phyloP scores from a whole-genome alignment of 2,329 filamentous ascomycete genomes.

The Thermomyces lanuginosus region DNA sequence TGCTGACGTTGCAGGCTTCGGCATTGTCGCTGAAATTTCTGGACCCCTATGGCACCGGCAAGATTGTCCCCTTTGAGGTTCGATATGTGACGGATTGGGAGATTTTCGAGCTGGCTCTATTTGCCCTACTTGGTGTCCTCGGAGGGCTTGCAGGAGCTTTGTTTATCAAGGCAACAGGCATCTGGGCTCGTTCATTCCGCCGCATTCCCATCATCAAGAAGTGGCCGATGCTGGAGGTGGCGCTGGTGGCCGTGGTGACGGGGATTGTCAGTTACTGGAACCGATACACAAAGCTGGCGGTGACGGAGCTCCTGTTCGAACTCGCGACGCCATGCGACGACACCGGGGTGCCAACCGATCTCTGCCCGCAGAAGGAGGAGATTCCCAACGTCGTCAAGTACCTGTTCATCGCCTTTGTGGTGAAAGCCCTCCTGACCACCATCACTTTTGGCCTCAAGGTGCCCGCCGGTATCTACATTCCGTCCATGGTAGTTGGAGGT shows the following conservation, averaged over 20 bases:
- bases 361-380: slow-evolving; percentile 61
- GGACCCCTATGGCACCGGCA: slow-evolving; percentile 88
- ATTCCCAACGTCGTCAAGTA: slow-evolving; percentile 63
- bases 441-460: slow-evolving; percentile 95
- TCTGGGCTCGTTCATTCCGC: slow-evolving; percentile 82
- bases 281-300: slow-evolving; percentile 68
- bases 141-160: slow-evolving; percentile 74
- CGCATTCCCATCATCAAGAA: slow-evolving; percentile 64
- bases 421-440: slow-evolving; percentile 76
- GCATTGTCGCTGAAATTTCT: slow-evolving; percentile 85
- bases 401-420: slow-evolving; percentile 61
- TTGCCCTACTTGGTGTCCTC: slow-evolving; percentile 70
- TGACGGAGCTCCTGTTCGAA: slow-evolving; percentile 80
- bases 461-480: slow-evolving; percentile 91
- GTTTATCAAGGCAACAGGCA: slow-evolving; percentile 87
- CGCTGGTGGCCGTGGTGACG: slow-evolving; percentile 71
- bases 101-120: slow-evolving; percentile 74
- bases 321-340: slow-evolving; percentile 69
- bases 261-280: slow-evolving; percentile 89
- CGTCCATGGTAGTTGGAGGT: slow-evolving; percentile 95
- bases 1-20: slow-evolving; percentile 36
- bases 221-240: slow-evolving; percentile 71
- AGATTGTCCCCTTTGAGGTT: slow-evolving; percentile 93
- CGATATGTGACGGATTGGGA: slow-evolving; percentile 84
- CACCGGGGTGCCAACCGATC: slow-evolving; percentile 49